Base-by-base conservation (phyloP, 78 protist genomes). In the Diacronema lutheri region DNA sequence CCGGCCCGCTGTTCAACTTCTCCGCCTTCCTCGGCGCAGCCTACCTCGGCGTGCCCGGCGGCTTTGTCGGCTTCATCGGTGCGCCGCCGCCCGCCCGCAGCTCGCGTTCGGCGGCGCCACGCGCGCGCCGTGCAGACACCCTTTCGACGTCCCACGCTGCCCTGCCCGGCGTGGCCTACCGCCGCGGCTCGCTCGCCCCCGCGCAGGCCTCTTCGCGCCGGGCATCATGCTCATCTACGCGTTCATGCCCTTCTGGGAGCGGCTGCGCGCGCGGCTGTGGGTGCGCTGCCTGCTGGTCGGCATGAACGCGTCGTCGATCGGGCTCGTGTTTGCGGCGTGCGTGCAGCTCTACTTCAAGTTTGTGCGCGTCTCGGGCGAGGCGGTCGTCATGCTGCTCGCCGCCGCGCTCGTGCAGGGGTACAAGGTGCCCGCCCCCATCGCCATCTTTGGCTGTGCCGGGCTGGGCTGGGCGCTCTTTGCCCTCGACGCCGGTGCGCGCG, bases 1-100 rank as follows among this genome's bases (percentile, higher is more conserved):
- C 79, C 19, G 79, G 79, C 19, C 79, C 79, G 23, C 33, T 44
- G 29, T 72, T 72, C 79, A 72, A 72, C 58, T 23, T 72, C 23
- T 10, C 40, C 60, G 79, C 79, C 31, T 72, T 26, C 35, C 79
- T 72, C 23, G 79, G 79, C 23, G 58, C 41, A 23, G 58, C 21
- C 9, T 7, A 11, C 37, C n/a, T 21, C 13, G 55, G 61, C 35
- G 41, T 44, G 26, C 7, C 37, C 21, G 56, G 58, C 37, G 58
- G 26, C 29, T 7, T 72, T 16, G 12, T 29, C 58, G 79, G 21
- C 9, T 44, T 25, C n/a, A 11, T 44, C 31, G 62, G 62, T 21
- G n/a, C 50, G 50, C 50, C 7, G 50, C 50, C 50, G 50, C 16
- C 50, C 16, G 16, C 16, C 50, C 50, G 16, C 7, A 3, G 50